These are phyloP conservation scores for Diospyros lotus DNA, from an alignment of 148 eudicot genomes.

Conservation along the genomic window DNA sequence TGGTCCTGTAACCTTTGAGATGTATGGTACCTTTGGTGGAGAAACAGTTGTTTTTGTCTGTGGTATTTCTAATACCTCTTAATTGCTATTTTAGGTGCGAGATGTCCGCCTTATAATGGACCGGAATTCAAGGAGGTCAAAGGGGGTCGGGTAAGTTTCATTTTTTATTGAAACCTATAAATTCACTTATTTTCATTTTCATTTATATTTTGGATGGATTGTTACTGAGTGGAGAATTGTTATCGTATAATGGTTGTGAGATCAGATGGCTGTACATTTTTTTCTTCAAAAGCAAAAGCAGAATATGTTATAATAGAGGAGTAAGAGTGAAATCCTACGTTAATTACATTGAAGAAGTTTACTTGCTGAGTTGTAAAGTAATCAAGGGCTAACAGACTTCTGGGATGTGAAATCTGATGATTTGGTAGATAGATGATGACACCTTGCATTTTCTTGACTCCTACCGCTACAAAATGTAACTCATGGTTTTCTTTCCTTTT, in stretches of 20 bases:
- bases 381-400: background rate
- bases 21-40: conserved; percentile 1
- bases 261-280: background rate
- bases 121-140: conserved; percentile 79
- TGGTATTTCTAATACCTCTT: background rate
- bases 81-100: conserved; percentile 53
- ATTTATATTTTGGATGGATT: no score
- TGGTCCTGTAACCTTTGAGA: background rate
- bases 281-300: no score
- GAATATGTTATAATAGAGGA: background rate
- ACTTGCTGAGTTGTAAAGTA: background rate
- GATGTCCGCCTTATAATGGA: conserved; percentile 93
- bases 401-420: background rate
- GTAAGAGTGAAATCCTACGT: background rate
- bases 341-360: background rate
- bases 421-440: background rate
- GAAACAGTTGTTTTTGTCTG: background rate
- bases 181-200: background rate
- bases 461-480: no score
- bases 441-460: no score
- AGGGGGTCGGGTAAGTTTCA: conserved; percentile 75
- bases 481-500: no score
- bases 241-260: background rate
- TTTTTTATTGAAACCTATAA: background rate
- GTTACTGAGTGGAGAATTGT: background rate